These are phyloP conservation scores for Gossypium trilobum DNA, from an alignment of 441 rosid genomes.

Conservation along the genomic window DNA sequence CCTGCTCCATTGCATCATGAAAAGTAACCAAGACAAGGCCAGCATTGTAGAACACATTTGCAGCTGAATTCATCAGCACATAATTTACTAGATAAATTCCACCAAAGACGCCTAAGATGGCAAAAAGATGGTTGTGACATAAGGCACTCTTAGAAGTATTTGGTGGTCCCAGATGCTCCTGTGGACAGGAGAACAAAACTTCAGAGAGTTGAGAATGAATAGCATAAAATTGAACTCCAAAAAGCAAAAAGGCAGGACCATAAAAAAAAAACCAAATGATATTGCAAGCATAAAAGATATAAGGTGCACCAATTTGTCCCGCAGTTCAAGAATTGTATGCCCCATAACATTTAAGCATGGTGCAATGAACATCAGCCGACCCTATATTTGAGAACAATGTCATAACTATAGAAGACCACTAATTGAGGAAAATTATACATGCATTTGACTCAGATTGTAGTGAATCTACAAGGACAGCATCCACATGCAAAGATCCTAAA, in stretches of 20 bases:
- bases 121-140: slow-evolving; percentile 62
- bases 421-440: neutral
- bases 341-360: neutral
- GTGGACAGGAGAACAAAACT: slow-evolving; percentile 22
- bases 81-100: slow-evolving; percentile 64
- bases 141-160: slow-evolving; percentile 48
- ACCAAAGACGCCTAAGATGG: slow-evolving; percentile 61
- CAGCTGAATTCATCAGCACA: slow-evolving; percentile 75
- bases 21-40: slow-evolving; percentile 75
- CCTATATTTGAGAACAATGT: too few relatives aligned
- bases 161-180: slow-evolving; percentile 47
- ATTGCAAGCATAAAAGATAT: neutral
- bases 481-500: neutral
- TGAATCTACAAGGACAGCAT: neutral
- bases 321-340: neutral
- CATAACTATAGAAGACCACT: neutral
- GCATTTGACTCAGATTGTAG: neutral
- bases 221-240: neutral
- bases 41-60: slow-evolving; percentile 65
- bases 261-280: neutral
- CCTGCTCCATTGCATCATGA: slow-evolving; percentile 95
- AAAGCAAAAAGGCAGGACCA: neutral
- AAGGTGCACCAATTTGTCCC: neutral
- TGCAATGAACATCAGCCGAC: neutral
- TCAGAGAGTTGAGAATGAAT: slow-evolving; percentile 12